These are phyloP conservation scores for Tricholoma sp. DNA, from an alignment of 768 basidiomycete species.

Conservation along the genomic window DNA sequence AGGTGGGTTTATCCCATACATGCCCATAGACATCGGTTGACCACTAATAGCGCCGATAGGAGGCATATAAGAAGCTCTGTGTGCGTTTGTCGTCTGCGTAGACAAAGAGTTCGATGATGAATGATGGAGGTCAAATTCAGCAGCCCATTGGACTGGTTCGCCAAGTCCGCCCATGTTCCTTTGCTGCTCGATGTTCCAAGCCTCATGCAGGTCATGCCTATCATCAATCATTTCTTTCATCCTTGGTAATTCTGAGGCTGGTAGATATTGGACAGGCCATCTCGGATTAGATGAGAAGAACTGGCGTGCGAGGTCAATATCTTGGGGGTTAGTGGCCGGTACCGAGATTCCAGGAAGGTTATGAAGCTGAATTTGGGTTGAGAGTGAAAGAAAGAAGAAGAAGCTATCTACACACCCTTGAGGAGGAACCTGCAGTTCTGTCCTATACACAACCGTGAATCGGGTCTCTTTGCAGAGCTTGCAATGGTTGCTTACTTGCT, in stretches of 20 bases:
- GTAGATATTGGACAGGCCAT: conserved; percentile 15
- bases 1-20: conserved; percentile 28
- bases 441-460: conserved; percentile 41
- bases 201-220: conserved; percentile 37
- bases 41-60: conserved; percentile 28
- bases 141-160: conserved; percentile 41
- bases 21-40: conserved; percentile 32
- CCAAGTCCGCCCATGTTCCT: conserved; percentile 35
- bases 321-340: conserved; percentile 51
- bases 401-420: conserved; percentile 41
- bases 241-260: conserved; percentile 16
- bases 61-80: conserved; percentile 34
- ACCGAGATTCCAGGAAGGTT: conserved; percentile 62
- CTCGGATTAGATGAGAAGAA: conserved; percentile 58
- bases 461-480: not conserved
- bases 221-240: conserved; percentile 17
- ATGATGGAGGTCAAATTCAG: conserved; percentile 43
- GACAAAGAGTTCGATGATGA: not conserved
- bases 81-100: conserved; percentile 28
- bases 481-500: conserved; percentile 52
- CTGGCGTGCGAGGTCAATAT: conserved; percentile 70
- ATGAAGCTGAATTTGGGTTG: conserved; percentile 48
- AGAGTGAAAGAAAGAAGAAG: conserved; percentile 1
- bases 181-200: conserved; percentile 52
- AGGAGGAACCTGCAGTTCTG: conserved; percentile 66